Conservation (phyloP, 2,329 filamentous ascomycete species). For the Cyphellophora attinorum region DNA sequence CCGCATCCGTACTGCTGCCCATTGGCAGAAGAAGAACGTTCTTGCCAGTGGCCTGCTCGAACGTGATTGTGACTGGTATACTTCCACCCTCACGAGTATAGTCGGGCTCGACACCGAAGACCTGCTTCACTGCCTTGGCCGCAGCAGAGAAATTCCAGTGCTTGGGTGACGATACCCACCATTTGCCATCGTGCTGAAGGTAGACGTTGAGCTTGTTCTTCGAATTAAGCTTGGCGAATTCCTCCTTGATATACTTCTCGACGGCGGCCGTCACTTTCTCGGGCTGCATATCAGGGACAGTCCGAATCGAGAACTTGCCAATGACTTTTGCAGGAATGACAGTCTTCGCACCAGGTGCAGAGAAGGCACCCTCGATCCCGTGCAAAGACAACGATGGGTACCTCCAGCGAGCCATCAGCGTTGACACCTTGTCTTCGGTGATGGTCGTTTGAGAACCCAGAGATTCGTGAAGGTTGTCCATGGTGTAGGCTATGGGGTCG, state of each 20-base stretch:
- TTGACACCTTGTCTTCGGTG: slow-evolving; percentile 77
- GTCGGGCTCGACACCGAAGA: slow-evolving; percentile 89
- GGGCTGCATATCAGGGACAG: slow-evolving; percentile 94
- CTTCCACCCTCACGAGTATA: slow-evolving; percentile 94
- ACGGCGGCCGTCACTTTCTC: slow-evolving; percentile 79
- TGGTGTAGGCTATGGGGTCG: slow-evolving; percentile 81
- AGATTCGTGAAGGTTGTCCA: slow-evolving; percentile 89
- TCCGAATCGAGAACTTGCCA: slow-evolving; percentile 97
- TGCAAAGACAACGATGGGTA: slow-evolving; percentile 90
- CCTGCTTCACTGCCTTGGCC: slow-evolving; percentile 88
- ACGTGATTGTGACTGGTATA: slow-evolving; percentile 93
- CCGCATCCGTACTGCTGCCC: slow-evolving; percentile 93
- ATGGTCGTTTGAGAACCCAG: slow-evolving; percentile 84
- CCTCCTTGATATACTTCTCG: slow-evolving; percentile 70
- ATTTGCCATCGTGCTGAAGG: slow-evolving; percentile 86
- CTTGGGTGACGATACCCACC: slow-evolving; percentile 96
- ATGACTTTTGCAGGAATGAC: slow-evolving; percentile 97
- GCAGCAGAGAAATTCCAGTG: slow-evolving; percentile 98
- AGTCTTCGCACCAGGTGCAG: slow-evolving; percentile 87
- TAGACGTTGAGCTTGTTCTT: slow-evolving; percentile 84
- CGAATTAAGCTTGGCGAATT: slow-evolving; percentile 76
- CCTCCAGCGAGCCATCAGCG: slow-evolving; percentile 92
- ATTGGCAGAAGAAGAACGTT: slow-evolving; percentile 92
- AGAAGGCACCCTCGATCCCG: slow-evolving; percentile 91
- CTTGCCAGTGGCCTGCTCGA: slow-evolving; percentile 96